Evolutionary conservation across 2,329 filamentous ascomycete species (phyloP), one percentile per base, ranked within the genome.

Genomic region (Xylaria sp.): DNA sequence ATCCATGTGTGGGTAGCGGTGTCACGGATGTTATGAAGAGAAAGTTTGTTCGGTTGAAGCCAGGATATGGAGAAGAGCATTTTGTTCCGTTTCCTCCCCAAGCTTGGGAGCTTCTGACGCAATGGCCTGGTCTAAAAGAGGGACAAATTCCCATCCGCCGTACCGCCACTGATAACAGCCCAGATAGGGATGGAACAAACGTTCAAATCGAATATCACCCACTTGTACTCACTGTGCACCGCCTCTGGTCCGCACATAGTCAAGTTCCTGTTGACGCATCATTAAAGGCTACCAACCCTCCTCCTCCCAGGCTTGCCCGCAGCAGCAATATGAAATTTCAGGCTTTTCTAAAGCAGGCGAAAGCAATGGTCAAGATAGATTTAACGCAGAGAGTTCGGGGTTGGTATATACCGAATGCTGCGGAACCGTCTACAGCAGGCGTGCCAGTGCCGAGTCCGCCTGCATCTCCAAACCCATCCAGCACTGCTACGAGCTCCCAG

Each of bases 121-220:
- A 89, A 58, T 97, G 93, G 93, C 97, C 98, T 76, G 94, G 94
- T 13, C 77, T 95, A 65, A 89, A 88, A 66, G 82, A 89, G 18
- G 89, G 88, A 41, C 91, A 93, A 62, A 84, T 89, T 9, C 86
- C 92, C 54, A 94, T 98, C 72, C 82, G 89, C 55, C 90, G 96
- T 68, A 88, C 87, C 73, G 94, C 92, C 46, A 92, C 95, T 80
- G 92, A 97, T 79, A 94, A 91, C 31, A 86, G 90, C 8, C 83
- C 85, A 1, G 86, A 88, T 49, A 86, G 85, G 1, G 77, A 82
- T n/a, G 81, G 82, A 18, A 76, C 82, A 2, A 93, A 97, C 72
- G 82, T 97, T 56, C 84, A 92, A 75, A 97, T 92, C 79, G 96
- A 98, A 81, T 85, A 94, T 49, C 89, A 94, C 75, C 96, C 94